phyloP scores from a whole-genome alignment of 2,329 filamentous ascomycete species.

The Emericellopsis atlantica region DNA sequence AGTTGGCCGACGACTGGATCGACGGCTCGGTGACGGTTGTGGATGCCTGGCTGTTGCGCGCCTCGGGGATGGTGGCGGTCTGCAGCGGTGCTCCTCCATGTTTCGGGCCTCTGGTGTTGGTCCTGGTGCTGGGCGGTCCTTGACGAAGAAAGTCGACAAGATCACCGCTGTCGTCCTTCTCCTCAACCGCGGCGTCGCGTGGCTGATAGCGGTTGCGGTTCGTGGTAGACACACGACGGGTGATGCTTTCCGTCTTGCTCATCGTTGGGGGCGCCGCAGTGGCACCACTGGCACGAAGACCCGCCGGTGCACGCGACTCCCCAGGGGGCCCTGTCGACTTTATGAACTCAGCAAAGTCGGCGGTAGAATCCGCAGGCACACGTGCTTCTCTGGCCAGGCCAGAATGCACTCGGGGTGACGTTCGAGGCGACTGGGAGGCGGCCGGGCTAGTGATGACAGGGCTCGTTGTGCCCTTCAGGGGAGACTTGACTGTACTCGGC shows the following conservation, averaged over 20 bases:
- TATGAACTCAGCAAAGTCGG: conserved; percentile 84
- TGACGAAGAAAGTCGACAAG: conserved; percentile 92
- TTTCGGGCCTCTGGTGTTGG: conserved; percentile 62
- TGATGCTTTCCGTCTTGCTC: conserved; percentile 20
- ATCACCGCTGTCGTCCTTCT: conserved; percentile 59
- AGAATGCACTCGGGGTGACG: conserved; percentile 10
- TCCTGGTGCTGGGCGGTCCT: conserved; percentile 53
- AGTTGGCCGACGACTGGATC: conserved; percentile 57
- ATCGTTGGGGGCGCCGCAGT: conserved; percentile 15
- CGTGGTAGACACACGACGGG: conserved; percentile 21
- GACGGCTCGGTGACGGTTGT: conserved; percentile 42
- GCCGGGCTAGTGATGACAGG: conserved; percentile 8
- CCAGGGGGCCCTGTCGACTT: conserved; percentile 66
- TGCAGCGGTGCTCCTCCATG: conserved; percentile 30
- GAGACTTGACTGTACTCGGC: background rate
- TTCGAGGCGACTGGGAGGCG: background rate
- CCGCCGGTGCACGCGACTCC: conserved; percentile 19
- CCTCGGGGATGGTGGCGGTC: conserved; percentile 46
- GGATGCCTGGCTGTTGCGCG: conserved; percentile 44
- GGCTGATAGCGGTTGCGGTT: conserved; percentile 50
- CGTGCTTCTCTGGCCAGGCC: conserved; percentile 57
- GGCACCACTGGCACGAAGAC: conserved; percentile 19
- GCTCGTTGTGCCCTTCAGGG: conserved; percentile 2
- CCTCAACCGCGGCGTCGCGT: conserved; percentile 54
- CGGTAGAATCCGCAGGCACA: conserved; percentile 55